Percentiles rank a stretch among this genome's conserved stretches.
Conservation (phyloP, 1,284 basidiomycete genomes). For the Meripilus lineatus region DNA sequence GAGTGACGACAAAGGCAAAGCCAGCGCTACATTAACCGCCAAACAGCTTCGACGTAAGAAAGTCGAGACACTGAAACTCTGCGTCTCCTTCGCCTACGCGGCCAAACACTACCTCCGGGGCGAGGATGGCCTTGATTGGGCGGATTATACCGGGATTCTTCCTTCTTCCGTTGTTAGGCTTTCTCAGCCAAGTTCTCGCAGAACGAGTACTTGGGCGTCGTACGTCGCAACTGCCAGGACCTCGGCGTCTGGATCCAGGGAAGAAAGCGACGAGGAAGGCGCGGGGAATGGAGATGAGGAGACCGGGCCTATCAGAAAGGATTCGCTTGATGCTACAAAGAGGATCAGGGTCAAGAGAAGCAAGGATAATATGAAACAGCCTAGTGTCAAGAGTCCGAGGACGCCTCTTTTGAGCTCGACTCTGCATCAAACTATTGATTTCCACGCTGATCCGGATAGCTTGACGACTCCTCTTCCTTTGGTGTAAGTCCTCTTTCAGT, state of each 20-base stretch:
- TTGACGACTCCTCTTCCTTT: constrained; percentile 70
- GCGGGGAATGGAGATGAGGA: constrained; percentile 4
- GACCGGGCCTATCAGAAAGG: constrained; percentile 22
- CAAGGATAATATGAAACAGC: constrained; percentile 39
- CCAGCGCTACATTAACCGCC: constrained; percentile 41
- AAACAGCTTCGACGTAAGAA: constrained; percentile 66
- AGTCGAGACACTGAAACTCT: constrained; percentile 63
- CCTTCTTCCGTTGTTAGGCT: constrained; percentile 49
- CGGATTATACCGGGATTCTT: constrained; percentile 63
- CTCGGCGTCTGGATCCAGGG: constrained; percentile 12
- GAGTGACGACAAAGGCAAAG: constrained; percentile 49
- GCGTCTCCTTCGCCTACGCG: constrained; percentile 64
- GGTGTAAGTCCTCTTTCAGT: constrained; percentile 41
- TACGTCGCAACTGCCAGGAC: constrained; percentile 30
- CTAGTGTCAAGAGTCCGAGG: constrained; percentile 26
- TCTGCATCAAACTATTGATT: constrained; percentile 54
- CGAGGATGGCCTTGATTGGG: constrained; percentile 64
- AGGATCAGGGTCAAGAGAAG: constrained; percentile 62
- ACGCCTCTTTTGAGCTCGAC: constrained; percentile 56
- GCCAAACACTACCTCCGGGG: constrained; percentile 77
- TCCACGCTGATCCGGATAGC: constrained; percentile 48
- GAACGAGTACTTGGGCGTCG: constrained; percentile 36
- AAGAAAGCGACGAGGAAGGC: constrained; percentile 9
- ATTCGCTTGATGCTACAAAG: constrained; percentile 59
- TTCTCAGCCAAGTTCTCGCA: constrained; percentile 17